Percentiles rank a stretch among this genome's conserved stretches.
phyloP scores from a whole-genome alignment of 169 alveolate species.

The Perkinsus olseni region DNA sequence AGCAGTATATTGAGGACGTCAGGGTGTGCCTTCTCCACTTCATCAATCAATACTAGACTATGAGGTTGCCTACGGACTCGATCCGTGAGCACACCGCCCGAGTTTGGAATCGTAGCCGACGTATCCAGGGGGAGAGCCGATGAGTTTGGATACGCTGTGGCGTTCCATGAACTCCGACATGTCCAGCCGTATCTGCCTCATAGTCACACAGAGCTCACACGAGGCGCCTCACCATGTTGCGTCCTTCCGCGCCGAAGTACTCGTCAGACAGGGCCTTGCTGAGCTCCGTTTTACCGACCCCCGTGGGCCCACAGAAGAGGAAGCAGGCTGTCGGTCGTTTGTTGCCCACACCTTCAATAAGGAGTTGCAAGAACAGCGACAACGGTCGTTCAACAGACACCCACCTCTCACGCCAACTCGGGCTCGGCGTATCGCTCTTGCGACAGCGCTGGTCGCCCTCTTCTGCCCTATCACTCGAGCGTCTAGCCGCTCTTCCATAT shows the following conservation, averaged over 20 bases:
- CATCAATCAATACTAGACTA: constrained; percentile 76
- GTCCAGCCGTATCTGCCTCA: constrained; percentile 66
- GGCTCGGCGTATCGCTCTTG: constrained; percentile 57
- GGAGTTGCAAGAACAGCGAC: neutral
- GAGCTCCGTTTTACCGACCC: constrained; percentile 80
- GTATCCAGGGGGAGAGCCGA: constrained; percentile 87
- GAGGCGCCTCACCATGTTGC: neutral
- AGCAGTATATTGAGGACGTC: constrained; percentile 71
- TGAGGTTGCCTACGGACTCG: constrained; percentile 77
- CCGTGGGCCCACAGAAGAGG: constrained; percentile 81
- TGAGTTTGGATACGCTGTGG: constrained; percentile 69
- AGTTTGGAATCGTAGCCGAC: constrained; percentile 66
- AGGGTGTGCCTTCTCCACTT: constrained; percentile 83
- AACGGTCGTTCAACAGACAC: neutral
- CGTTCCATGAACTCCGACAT: constrained; percentile 84
- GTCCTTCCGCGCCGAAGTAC: neutral
- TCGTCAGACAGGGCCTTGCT: constrained; percentile 75
- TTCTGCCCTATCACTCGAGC: constrained; percentile 54
- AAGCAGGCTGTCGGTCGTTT: constrained; percentile 43
- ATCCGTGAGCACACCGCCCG: constrained; percentile 82
- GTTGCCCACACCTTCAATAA: neutral
- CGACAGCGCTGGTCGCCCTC: constrained; percentile 33
- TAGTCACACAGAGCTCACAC: constrained; percentile 19
- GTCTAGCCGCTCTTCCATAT: neutral
- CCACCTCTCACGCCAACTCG: constrained; percentile 47